These are phyloP conservation scores for Tylopilus intermedius DNA, from an alignment of 768 basidiomycete species.

Conservation along the genomic window DNA sequence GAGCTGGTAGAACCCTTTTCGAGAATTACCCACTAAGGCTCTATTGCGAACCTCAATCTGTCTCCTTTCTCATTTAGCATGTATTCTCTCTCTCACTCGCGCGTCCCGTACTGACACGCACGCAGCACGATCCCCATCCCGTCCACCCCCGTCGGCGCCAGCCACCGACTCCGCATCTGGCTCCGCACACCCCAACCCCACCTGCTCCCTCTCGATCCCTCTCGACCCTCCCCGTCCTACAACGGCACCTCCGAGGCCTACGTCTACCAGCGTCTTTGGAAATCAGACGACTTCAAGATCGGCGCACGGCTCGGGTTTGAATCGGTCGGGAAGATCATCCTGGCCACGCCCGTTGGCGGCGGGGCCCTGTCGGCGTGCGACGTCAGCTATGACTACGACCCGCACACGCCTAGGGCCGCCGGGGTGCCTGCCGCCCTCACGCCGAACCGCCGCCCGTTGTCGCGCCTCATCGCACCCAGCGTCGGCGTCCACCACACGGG, in stretches of 20 bases:
- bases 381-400: neutral
- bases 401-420: neutral
- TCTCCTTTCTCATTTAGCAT: conserved; percentile 61
- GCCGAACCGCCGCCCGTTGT: conserved; percentile 4
- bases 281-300: conserved; percentile 57
- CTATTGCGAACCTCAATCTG: conserved; percentile 48
- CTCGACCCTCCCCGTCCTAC: neutral
- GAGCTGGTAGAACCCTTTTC: conserved; percentile 51
- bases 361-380: neutral
- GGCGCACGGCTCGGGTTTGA: conserved; percentile 55
- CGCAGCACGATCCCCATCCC: conserved; percentile 49
- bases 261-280: conserved; percentile 64
- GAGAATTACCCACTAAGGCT: conserved; percentile 49
- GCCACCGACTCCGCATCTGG: conserved; percentile 64
- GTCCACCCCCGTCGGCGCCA: conserved; percentile 51
- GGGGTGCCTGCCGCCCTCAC: neutral
- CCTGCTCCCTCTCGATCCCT: neutral
- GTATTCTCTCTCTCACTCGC: conserved; percentile 12
- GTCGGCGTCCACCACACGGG: neutral
- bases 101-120: neutral
- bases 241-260: conserved; percentile 41
- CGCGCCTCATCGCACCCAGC: conserved; percentile 6
- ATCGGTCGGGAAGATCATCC: conserved; percentile 46
- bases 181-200: conserved; percentile 39
- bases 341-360: conserved; percentile 35